Evolutionary conservation across 2,329 filamentous ascomycete genomes (phyloP).

Genomic region (Scedosporium dehoogii): DNA sequence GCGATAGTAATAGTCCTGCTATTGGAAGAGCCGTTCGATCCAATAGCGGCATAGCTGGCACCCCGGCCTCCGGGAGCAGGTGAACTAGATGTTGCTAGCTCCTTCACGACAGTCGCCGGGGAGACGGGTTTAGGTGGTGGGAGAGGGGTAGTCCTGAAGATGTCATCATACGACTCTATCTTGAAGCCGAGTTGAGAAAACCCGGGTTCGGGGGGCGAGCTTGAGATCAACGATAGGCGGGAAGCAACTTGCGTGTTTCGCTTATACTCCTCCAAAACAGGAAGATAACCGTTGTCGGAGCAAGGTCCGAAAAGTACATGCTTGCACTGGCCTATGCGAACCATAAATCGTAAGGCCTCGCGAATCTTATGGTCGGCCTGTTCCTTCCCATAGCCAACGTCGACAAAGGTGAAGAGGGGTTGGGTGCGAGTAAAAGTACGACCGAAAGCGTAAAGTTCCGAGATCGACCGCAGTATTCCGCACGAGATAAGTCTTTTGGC

Average conservation of each 20-base stretch:
- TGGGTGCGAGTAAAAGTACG: conserved; percentile 29
- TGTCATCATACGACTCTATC: conserved; percentile 15
- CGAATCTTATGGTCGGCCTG: conserved; percentile 48
- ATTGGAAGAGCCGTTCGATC: background rate
- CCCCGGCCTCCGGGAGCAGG: background rate
- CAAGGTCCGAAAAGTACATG: conserved; percentile 52
- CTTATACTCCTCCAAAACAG: conserved; percentile 43
- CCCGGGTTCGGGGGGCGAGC: conserved; percentile 19
- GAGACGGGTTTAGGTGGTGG: conserved; percentile 2
- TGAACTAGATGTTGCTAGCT: background rate
- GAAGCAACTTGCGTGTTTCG: conserved; percentile 14
- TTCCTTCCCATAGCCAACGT: conserved; percentile 48
- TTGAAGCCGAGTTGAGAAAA: conserved; percentile 20
- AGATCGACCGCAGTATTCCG: conserved; percentile 14
- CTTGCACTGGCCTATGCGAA: conserved; percentile 37
- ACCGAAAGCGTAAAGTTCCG: conserved; percentile 21
- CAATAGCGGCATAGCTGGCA: background rate
- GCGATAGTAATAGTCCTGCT: conserved; percentile 18
- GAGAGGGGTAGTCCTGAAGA: conserved; percentile 21
- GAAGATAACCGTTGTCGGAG: conserved; percentile 50
- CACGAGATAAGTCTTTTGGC: conserved; percentile 17
- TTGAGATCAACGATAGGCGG: conserved; percentile 22
- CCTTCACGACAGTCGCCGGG: background rate
- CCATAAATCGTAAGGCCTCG: conserved; percentile 23
- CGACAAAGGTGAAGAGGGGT: conserved; percentile 39